A percentile compares a stretch with the other conserved stretches of the same genome.
phyloP scores from a whole-genome alignment of 176 grass and related monocot genomes.

The Paspalum notatum region DNA sequence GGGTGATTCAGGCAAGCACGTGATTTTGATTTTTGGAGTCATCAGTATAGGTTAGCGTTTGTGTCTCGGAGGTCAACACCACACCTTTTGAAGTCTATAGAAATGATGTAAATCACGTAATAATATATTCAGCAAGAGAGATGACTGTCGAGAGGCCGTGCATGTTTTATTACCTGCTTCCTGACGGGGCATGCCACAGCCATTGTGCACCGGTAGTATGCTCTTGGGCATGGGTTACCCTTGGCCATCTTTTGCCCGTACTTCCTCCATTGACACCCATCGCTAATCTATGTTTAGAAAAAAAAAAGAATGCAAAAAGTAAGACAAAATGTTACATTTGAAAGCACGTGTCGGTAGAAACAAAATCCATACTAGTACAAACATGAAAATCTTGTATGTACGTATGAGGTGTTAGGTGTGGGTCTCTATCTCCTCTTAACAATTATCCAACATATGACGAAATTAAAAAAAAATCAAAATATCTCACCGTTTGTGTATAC shows the following conservation, averaged over 20 bases:
- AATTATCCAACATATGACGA: too few relatives aligned
- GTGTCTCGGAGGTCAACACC: not conserved
- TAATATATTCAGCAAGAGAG: not conserved
- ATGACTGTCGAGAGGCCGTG: not conserved
- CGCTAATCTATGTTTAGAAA: slow-evolving; percentile 60
- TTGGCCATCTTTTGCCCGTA: slow-evolving; percentile 98
- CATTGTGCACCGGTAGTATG: slow-evolving; percentile 96
- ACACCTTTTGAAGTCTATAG: not conserved
- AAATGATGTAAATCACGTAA: not conserved
- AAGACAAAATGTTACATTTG: not conserved
- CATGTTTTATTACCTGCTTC: slow-evolving; percentile 64
- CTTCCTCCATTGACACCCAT: slow-evolving; percentile 96
- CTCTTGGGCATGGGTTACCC: slow-evolving; percentile 84
- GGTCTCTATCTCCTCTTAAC: not conserved
- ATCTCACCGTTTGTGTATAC: too few relatives aligned
- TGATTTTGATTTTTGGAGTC: not conserved
- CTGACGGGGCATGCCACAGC: slow-evolving; percentile 78
- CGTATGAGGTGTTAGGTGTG: not conserved
- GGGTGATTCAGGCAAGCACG: not conserved
- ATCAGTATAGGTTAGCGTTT: not conserved
- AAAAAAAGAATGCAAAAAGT: not conserved
- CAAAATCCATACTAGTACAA: not conserved
- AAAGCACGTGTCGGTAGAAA: not conserved
- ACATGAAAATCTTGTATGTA: not conserved
- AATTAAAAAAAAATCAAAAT: too few relatives aligned